Base-by-base conservation (phyloP, 257 asterid species). In the Solanum bulbocastanum region DNA sequence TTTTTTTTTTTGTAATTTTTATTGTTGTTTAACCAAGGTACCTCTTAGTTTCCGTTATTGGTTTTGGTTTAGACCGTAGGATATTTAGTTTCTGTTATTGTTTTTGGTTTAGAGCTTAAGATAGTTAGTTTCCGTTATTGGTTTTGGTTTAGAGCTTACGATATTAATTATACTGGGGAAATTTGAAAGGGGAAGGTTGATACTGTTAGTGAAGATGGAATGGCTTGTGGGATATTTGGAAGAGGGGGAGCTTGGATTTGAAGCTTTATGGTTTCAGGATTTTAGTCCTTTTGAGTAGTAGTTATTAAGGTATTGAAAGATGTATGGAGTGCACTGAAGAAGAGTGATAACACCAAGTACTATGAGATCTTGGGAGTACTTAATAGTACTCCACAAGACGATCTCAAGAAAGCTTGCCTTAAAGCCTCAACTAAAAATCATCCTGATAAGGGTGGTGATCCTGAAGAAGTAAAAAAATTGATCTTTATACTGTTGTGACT, bases 371-470 rank as follows among this genome's bases (percentile, higher is more conserved):
- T 88, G 8, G 88, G 90, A 20, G 90, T 84, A 39, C 14, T 84
- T 11, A 88, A 84, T 58, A 73, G 20, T 52, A 81, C 87, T 60
- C 22, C 88, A 15, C 88, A 39, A 73, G 90, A 73, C 6, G 81
- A 84, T 84, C 78, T 88, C 14, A 88, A 88, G 87, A 74, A 88
- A 62, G 90, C 88, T 52, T 88, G 84, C 22, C 69, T 58, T 16
- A 88, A 88, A 62, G 78, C 78, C n/a, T 87, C 87, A 27, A 88
- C 85, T 39, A 88, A 88, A 44, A 88, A 72, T 22, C 87, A 88
- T 25, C 89, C 85, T 65, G 87, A 88, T 14, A 88, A 88, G 79
- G 87, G 87, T 12, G 87, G 90, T 11, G 88, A 88, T 73, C 90
- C 88, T 15, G 90, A 88, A 83, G 85, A 88, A 74, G 87, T 84